phyloP scores from a whole-genome alignment of 345 rosid genomes.

The Salix brachista region DNA sequence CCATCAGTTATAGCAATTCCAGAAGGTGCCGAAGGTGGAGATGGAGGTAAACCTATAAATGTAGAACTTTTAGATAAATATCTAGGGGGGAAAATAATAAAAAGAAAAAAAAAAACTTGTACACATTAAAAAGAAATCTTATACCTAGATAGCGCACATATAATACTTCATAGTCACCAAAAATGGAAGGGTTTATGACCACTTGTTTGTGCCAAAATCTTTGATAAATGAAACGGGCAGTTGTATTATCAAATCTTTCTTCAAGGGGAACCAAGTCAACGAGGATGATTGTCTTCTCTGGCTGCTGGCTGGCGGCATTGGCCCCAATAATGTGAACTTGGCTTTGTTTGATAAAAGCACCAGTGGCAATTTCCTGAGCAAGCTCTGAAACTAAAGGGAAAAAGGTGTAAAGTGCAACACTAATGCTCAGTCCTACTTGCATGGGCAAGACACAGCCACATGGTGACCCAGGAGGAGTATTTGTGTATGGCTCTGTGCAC shows the following conservation, averaged over 20 bases:
- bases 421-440: slow-evolving; percentile 76
- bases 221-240: slow-evolving; percentile 69
- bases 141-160: slow-evolving; percentile 83
- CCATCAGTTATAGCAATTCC: slow-evolving; percentile 48
- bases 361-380: slow-evolving; percentile 69
- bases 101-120: background rate
- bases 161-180: slow-evolving; percentile 73
- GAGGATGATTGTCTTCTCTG: slow-evolving; percentile 76
- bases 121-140: background rate
- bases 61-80: slow-evolving; percentile 8
- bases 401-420: slow-evolving; percentile 81
- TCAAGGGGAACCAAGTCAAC: slow-evolving; percentile 88
- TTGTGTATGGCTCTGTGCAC: slow-evolving; percentile 80
- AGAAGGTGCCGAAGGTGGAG: slow-evolving; percentile 72
- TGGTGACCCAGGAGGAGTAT: slow-evolving; percentile 90
- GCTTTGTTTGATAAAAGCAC: slow-evolving; percentile 92
- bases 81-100: background rate
- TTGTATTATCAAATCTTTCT: slow-evolving; percentile 63
- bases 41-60: slow-evolving; percentile 72
- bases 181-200: slow-evolving; percentile 49
- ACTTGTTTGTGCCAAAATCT: slow-evolving; percentile 89
- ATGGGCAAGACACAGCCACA: slow-evolving; percentile 95
- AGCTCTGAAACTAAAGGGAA: slow-evolving; percentile 92
- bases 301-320: slow-evolving; percentile 76
- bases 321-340: slow-evolving; percentile 97